Evolutionary conservation across 352 stramenopile genomes (phyloP).

Genomic region (Pythium rhizo-oryzae): DNA sequence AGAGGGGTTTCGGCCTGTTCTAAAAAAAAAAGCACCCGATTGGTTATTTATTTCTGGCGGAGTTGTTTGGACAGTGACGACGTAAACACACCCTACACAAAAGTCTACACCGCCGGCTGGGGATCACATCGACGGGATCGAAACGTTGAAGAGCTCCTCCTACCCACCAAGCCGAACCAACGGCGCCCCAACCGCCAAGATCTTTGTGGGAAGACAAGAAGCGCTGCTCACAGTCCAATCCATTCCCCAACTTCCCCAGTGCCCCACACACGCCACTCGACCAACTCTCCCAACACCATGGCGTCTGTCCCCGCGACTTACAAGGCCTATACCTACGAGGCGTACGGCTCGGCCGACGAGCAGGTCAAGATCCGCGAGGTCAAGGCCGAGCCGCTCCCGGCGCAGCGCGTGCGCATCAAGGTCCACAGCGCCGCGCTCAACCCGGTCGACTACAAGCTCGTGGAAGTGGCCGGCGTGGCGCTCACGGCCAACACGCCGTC

Average conservation of each 20-base stretch:
- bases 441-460: constrained; percentile 13
- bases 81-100: not conserved
- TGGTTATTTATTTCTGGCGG: not conserved
- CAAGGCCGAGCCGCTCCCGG: not conserved
- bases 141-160: not conserved
- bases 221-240: not conserved
- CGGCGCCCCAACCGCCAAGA: not conserved
- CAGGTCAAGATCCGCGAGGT: no score
- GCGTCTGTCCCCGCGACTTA: constrained; percentile 16
- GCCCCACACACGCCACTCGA: not conserved
- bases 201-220: not conserved
- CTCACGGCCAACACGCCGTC: not conserved
- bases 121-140: not conserved
- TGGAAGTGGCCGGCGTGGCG: not conserved
- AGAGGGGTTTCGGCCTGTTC: no score
- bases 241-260: not conserved
- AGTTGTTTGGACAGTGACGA: not conserved
- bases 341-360: constrained; percentile 7
- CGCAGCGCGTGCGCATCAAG: constrained; percentile 14
- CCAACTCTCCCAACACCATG: not conserved
- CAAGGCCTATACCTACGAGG: constrained; percentile 19
- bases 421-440: constrained; percentile 16
- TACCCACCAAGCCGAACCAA: not conserved
- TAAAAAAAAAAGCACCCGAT: no score
- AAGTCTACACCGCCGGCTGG: not conserved